Percentiles rank a stretch among this genome's conserved stretches.
Conservation (phyloP, 169 alveolate species). For the Cryptosporidium viatorum region DNA sequence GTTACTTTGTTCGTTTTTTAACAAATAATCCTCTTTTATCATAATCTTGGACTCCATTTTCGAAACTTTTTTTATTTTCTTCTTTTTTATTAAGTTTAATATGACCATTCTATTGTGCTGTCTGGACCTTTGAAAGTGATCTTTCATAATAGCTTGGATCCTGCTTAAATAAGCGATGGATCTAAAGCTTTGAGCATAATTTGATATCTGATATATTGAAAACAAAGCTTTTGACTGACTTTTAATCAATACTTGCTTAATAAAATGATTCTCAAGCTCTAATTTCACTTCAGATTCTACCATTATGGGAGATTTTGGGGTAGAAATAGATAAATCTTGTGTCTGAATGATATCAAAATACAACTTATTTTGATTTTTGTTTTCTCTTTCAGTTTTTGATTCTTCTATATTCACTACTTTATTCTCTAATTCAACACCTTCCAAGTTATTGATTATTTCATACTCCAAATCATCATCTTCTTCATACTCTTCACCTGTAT, state of each 20-base stretch:
- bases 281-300: not conserved
- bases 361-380: too few species aligned
- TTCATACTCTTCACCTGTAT: not conserved
- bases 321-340: not conserved
- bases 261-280: not conserved
- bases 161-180: not conserved
- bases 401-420: not conserved
- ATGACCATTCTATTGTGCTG: not conserved
- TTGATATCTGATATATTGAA: not conserved
- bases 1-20: not conserved
- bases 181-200: not conserved
- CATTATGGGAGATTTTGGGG: not conserved
- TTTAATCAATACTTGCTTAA: not conserved
- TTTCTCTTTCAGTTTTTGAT: not conserved
- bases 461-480: not conserved
- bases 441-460: constrained; percentile 3
- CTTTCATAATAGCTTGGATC: not conserved
- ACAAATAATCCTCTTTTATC: not conserved
- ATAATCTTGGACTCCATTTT: not conserved
- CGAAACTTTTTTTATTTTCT: not conserved
- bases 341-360: not conserved
- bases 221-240: not conserved
- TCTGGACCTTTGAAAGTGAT: not conserved
- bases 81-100: not conserved
- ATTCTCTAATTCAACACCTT: not conserved